Percentiles rank a stretch among this genome's conserved stretches.
These are phyloP conservation scores for Penicillium olsonii DNA, from an alignment of 2,329 filamentous ascomycete species.

Conservation along the genomic window DNA sequence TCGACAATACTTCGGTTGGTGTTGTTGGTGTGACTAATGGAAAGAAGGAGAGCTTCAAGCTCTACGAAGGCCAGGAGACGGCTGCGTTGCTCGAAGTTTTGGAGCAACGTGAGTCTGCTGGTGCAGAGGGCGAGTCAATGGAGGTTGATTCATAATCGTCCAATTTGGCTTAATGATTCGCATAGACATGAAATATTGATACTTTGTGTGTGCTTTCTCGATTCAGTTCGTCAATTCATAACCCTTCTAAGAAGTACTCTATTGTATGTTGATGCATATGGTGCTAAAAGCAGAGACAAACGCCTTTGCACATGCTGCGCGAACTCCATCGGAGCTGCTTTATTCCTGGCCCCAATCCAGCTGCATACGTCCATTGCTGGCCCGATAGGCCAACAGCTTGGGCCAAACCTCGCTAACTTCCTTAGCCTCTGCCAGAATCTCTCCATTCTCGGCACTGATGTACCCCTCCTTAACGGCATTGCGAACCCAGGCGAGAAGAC, in stretches of 20 bases:
- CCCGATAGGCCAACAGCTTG: constrained; percentile 71
- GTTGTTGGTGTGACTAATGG: constrained; percentile 69
- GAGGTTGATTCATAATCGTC: constrained; percentile 55
- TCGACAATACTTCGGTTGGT: constrained; percentile 94
- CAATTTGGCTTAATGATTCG: constrained; percentile 27
- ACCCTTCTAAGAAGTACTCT: constrained; percentile 2
- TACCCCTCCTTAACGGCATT: constrained; percentile 77
- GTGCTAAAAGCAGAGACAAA: neutral
- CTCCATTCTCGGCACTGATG: constrained; percentile 67
- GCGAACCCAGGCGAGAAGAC: constrained; percentile 77
- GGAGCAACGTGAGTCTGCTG: constrained; percentile 50
- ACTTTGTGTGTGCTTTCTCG: constrained; percentile 14
- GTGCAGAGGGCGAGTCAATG: constrained; percentile 52
- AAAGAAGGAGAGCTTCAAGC: constrained; percentile 76
- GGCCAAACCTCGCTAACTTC: constrained; percentile 71
- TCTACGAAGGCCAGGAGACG: constrained; percentile 87
- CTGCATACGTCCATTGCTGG: constrained; percentile 73
- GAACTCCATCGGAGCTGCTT: constrained; percentile 2
- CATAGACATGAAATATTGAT: constrained; percentile 34
- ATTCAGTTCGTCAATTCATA: constrained; percentile 10
- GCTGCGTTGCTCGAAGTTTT: constrained; percentile 78
- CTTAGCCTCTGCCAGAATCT: constrained; percentile 77
- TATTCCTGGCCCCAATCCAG: constrained; percentile 76
- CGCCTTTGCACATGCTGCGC: neutral
- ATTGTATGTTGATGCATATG: neutral